A percentile compares a stretch with the other conserved stretches of the same genome.
Conservation (phyloP, 78 protist species). For the Dictyostelium brefeldianum region DNA sequence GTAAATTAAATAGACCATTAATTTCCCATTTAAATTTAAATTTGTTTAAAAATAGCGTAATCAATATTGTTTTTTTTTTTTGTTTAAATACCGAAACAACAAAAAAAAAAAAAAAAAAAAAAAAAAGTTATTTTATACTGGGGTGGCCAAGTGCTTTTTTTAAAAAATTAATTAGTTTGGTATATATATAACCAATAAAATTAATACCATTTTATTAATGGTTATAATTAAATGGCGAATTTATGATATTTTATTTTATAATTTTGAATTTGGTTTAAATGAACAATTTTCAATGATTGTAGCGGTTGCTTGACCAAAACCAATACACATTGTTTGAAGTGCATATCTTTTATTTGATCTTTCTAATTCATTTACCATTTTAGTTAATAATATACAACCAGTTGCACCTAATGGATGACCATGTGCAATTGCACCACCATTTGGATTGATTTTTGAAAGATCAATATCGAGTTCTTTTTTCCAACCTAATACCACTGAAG, state of each 20-base stretch:
- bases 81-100: too few relatives aligned
- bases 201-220: too few relatives aligned
- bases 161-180: too few relatives aligned
- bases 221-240: too few relatives aligned
- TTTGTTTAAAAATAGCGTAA: too few relatives aligned
- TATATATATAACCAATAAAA: too few relatives aligned
- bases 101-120: too few relatives aligned
- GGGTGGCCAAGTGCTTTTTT: too few relatives aligned
- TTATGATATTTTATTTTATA: neutral
- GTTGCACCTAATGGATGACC: constrained; percentile 99
- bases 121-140: too few relatives aligned
- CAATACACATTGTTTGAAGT: constrained; percentile 92
- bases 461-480: constrained; percentile 86
- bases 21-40: too few relatives aligned
- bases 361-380: constrained; percentile 89
- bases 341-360: constrained; percentile 84
- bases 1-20: too few relatives aligned
- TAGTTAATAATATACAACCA: constrained; percentile 92
- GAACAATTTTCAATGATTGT: constrained; percentile 88
- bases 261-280: constrained; percentile 11
- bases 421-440: constrained; percentile 98
- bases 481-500: constrained; percentile 94
- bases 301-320: constrained; percentile 90
- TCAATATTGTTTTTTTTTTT: too few relatives aligned
- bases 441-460: constrained; percentile 88